Evolutionary conservation across 2,329 filamentous ascomycete genomes (phyloP).

Genomic region (Aureobasidium namibiae): DNA sequence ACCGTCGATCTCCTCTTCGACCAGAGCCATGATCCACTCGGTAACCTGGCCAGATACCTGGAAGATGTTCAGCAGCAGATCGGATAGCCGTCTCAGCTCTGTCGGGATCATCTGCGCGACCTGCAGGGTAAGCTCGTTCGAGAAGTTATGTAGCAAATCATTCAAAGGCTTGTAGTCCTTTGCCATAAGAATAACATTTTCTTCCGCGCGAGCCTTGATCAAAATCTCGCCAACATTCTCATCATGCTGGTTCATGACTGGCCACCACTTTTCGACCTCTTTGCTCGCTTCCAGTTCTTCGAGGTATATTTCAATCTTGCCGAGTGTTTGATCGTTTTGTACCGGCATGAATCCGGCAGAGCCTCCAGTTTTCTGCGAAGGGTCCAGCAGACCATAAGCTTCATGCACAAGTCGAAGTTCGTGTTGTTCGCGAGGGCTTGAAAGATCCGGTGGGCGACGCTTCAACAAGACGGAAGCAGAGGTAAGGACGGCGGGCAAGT

Average conservation of each 20-base stretch:
- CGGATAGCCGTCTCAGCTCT: constrained; percentile 71
- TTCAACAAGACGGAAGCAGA: constrained; percentile 66
- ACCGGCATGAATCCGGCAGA: constrained; percentile 36
- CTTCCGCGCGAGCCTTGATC: constrained; percentile 74
- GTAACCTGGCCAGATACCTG: constrained; percentile 77
- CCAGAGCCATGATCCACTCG: constrained; percentile 87
- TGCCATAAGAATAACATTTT: constrained; percentile 79
- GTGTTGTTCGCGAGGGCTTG: constrained; percentile 24
- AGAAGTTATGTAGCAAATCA: constrained; percentile 76
- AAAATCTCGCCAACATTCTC: constrained; percentile 76
- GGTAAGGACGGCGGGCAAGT: constrained; percentile 62
- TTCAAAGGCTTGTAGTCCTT: constrained; percentile 78
- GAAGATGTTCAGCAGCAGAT: constrained; percentile 86
- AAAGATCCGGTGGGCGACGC: constrained; percentile 37
- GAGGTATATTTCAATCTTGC: constrained; percentile 73
- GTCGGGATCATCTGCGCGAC: constrained; percentile 71
- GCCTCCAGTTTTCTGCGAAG: constrained; percentile 26
- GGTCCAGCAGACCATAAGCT: constrained; percentile 24
- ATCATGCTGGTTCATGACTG: constrained; percentile 66
- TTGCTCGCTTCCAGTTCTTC: constrained; percentile 69
- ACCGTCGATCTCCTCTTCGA: constrained; percentile 96
- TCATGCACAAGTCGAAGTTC: constrained; percentile 34
- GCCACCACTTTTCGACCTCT: constrained; percentile 79
- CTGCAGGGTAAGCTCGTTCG: constrained; percentile 72
- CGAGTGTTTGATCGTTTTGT: constrained; percentile 46